Percentiles rank a stretch among this genome's conserved stretches.
phyloP scores from a whole-genome alignment of 2,329 filamentous ascomycete genomes.

The Monilinia fructicola region DNA sequence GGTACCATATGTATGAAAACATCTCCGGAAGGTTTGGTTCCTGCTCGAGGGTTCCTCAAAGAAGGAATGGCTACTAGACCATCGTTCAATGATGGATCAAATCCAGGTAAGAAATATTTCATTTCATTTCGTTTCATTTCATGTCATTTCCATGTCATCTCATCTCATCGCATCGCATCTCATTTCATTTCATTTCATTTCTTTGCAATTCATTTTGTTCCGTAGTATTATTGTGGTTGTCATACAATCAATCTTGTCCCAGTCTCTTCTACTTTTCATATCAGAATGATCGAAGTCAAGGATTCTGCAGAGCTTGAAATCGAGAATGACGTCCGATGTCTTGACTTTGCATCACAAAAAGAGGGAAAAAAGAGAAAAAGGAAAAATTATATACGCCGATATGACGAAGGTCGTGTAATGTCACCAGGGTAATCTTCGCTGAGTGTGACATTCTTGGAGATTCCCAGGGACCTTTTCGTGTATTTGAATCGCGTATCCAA shows the following conservation, averaged over 20 bases:
- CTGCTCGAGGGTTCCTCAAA: constrained; percentile 60
- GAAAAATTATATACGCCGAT: not conserved
- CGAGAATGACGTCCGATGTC: constrained; percentile 20
- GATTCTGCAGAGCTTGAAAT: constrained; percentile 1
- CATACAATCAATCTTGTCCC: not conserved
- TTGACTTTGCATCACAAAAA: not conserved
- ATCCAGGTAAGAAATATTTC: constrained; percentile 43
- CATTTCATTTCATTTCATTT: not conserved
- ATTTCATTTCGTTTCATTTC: not conserved
- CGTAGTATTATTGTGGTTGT: not conserved
- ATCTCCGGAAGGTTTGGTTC: constrained; percentile 64
- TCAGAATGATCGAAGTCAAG: not conserved
- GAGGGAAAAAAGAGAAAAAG: no score
- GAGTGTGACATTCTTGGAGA: constrained; percentile 4
- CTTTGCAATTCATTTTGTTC: no score
- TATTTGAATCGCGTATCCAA: not conserved
- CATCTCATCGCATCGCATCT: no score
- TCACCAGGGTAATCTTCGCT: constrained; percentile 9
- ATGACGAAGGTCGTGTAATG: constrained; percentile 17
- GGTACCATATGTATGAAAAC: constrained; percentile 70
- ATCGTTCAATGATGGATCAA: constrained; percentile 67
- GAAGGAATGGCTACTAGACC: constrained; percentile 63
- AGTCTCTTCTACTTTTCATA: not conserved
- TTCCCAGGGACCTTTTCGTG: constrained; percentile 6
- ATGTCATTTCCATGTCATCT: not conserved